Evolutionary conservation across 805 yeast species (phyloP), one percentile per base, ranked within the genome.

Genomic region (Groenewaldozyma tartarivorans): DNA sequence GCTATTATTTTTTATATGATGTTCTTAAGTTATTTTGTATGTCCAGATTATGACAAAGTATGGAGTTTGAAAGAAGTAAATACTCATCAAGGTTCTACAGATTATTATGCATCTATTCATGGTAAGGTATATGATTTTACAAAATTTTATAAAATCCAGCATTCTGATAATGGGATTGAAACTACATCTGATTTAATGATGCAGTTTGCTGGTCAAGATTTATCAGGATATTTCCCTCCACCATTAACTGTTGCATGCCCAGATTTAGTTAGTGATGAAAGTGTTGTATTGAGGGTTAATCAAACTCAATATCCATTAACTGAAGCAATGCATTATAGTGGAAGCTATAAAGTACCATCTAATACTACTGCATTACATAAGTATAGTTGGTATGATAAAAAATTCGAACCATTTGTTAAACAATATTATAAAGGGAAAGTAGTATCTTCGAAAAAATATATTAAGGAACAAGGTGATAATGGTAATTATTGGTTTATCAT

Each of bases 1-100:
- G 64, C 54, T 11, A 56, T 65, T 35, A 58, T 63, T n/a, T 65
- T 65, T 45, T 65, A 65, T 48, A 64, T 65, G 69, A 65, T 66
- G 33, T 55, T 62, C 39, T 45, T 65, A 21, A 64, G 66, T 11
- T 46, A 47, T n/a, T 41, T 65, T 17, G 51, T 63, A 20, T 65
- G 69, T 43, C 67, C 70, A 4, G 60, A 66, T 22, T 64, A 51
- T 38, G 64, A 62, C 43, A 62, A 59, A 44, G 69, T 62, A 9
- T 65, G 69, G 69, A 60, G 58, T 38, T 56, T 53, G 31, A 44
- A 48, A 32, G 55, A 65, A 44, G 56, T 65, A n/a, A 39, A 44
- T 9, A 43, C 51, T n/a, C 68, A 66, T 32, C 66, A 61, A 36
- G 64, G 60, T 4, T 45, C 57, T 1, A 42, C 49, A 21, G 62